A percentile compares a stretch with the other conserved stretches of the same genome.
Evolutionary conservation across 805 yeast genomes (phyloP).

Genomic region (Limtongozyma cylindracea): DNA sequence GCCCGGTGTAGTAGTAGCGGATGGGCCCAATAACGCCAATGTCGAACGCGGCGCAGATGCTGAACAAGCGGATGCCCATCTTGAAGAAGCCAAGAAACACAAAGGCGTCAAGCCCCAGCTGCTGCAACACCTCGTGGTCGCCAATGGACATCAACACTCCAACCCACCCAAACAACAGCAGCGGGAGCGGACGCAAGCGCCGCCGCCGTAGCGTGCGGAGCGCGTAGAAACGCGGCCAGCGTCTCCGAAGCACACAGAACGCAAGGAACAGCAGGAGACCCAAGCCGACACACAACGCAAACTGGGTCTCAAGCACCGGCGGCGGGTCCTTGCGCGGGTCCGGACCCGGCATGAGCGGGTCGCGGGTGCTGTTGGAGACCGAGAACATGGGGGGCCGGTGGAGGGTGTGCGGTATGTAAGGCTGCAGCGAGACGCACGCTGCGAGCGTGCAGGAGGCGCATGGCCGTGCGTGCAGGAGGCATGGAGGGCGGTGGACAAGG

Average conservation of each 20-base stretch:
- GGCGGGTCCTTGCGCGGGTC: too few relatives aligned
- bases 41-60: slow-evolving; percentile 43
- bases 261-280: slow-evolving; percentile 18
- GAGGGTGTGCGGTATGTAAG: too few relatives aligned
- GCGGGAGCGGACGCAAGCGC: slow-evolving; percentile 33
- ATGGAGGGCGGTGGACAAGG: too few relatives aligned
- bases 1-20: slow-evolving; percentile 62
- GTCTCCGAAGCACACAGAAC: slow-evolving; percentile 23
- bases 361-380: too few relatives aligned
- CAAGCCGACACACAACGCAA: slow-evolving; percentile 18
- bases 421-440: too few relatives aligned
- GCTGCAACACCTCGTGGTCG: slow-evolving; percentile 60
- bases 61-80: slow-evolving; percentile 52
- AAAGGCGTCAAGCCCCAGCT: slow-evolving; percentile 86
- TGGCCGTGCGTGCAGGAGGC: too few relatives aligned
- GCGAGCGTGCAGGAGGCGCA: too few relatives aligned
- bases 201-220: slow-evolving; percentile 23
- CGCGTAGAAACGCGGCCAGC: slow-evolving; percentile 32
- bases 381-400: too few relatives aligned
- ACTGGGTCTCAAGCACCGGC: slow-evolving; percentile 32
- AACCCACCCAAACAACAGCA: slow-evolving; percentile 63
- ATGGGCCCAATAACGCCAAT: slow-evolving; percentile 62
- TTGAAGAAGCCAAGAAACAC: slow-evolving; percentile 81
- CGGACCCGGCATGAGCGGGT: too few relatives aligned
- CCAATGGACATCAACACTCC: slow-evolving; percentile 32